phyloP scores from a whole-genome alignment of 2,329 filamentous ascomycete genomes.

The Penicillium sp. region DNA sequence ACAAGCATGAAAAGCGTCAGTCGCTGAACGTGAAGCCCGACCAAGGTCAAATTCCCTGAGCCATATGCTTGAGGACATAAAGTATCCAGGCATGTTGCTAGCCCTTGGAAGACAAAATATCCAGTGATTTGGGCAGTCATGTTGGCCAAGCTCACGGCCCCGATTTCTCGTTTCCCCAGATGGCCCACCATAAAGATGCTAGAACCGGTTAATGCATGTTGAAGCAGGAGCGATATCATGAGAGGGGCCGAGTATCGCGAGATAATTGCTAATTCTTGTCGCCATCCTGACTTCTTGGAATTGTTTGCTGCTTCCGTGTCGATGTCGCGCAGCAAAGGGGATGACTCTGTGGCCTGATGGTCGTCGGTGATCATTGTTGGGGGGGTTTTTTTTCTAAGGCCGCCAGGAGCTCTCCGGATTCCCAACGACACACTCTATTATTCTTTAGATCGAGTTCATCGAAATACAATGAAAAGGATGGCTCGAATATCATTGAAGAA shows the following conservation, averaged over 20 bases:
- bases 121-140: slow-evolving; percentile 76
- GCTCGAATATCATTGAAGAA: background rate
- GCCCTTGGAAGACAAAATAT: slow-evolving; percentile 71
- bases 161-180: slow-evolving; percentile 65
- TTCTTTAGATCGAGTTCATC: background rate
- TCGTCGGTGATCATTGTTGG: slow-evolving; percentile 1
- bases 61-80: slow-evolving; percentile 89
- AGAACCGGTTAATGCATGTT: slow-evolving; percentile 73
- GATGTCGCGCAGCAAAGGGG: slow-evolving; percentile 1
- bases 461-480: background rate
- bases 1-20: slow-evolving; percentile 72
- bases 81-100: slow-evolving; percentile 82
- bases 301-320: background rate
- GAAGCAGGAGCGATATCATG: slow-evolving; percentile 67
- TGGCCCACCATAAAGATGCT: slow-evolving; percentile 72
- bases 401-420: background rate
- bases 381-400: background rate
- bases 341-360: slow-evolving; percentile 1
- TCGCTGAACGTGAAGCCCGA: slow-evolving; percentile 73
- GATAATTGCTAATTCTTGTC: slow-evolving; percentile 69
- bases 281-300: slow-evolving; percentile 7
- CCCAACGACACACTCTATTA: background rate
- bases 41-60: slow-evolving; percentile 77
- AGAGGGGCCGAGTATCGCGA: slow-evolving; percentile 65
- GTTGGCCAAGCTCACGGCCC: slow-evolving; percentile 62